Base-by-base conservation (phyloP, 176 grass and related monocot species). In the Saccharum spontaneum region DNA sequence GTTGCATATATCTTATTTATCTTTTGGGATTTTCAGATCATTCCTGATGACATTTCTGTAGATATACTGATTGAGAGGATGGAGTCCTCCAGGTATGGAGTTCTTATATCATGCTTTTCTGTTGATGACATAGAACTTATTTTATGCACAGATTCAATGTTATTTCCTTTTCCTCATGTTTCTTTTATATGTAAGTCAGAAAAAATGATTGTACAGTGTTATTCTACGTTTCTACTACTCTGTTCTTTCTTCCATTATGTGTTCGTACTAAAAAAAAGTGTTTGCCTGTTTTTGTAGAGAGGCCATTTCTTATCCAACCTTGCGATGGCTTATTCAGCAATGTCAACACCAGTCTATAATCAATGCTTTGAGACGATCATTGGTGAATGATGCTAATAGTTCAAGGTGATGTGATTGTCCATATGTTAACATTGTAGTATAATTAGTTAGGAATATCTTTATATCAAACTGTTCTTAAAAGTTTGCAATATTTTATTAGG, bases 321-420 rank as follows among this genome's bases (percentile, higher is more conserved):
- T 98, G 50, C 69, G 48, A 87, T 85, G 74, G 93, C 40, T 96
- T 39, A 83, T 98, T 83, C 64, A 67, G 82, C 86, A 92, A 93
- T 86, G 91, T 75, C 90, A 92, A 71, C 88, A 90, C 48, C 71
- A 66, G 7, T 88, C 92, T 84, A 28, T 92, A 82, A 69, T 98
- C 66, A 92, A 77, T 46, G 78, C 70, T 66, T 72, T 90, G 61
- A 93, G 89, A 69, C 86, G 78, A 55, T 87, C 88, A 31, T 59
- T 94, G 79, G 84, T 96, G 83, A 94, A 92, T 57, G 86, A 88
- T 79, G 93, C 97, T 70, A 98, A 92, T 80, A 96, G 90, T 78
- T 92, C 93, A 36, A 98, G 97, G 93, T 92, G 69, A 87, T 26
- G 10, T 66, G 11, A 78, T 66, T 75, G 23, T 79, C 40, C 69